A percentile compares a stretch with the other conserved stretches of the same genome.
Evolutionary conservation across 176 grass and related monocot genomes (phyloP).

Genomic region (Oryza longistaminata): DNA sequence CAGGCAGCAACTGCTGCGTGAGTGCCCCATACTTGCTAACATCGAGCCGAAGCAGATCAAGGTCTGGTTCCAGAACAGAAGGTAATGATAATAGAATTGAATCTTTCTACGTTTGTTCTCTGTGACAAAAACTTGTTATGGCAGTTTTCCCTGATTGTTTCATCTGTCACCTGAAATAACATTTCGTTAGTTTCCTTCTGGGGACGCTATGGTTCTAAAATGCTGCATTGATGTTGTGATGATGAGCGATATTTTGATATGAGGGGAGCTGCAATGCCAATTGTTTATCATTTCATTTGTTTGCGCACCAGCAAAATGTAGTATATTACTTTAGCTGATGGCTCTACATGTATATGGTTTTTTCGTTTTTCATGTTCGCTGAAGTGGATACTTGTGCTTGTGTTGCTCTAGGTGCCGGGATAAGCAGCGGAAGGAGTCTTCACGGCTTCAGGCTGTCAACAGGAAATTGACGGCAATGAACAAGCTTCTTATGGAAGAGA

Average conservation of each 20-base stretch:
- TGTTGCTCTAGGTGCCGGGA: constrained; percentile 72
- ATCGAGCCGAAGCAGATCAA: constrained; percentile 98
- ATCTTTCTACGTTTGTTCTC: not conserved
- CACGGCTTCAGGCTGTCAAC: constrained; percentile 86
- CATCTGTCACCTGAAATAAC: not conserved
- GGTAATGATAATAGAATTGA: constrained; percentile 34
- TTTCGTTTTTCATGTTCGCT: not conserved
- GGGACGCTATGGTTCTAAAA: not conserved
- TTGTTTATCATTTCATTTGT: not conserved
- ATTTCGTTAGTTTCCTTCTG: not conserved
- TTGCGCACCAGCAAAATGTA: not conserved
- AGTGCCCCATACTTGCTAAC: constrained; percentile 80
- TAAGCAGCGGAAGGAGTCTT: constrained; percentile 87
- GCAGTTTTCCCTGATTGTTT: not conserved
- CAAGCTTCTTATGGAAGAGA: constrained; percentile 98
- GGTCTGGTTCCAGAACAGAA: constrained; percentile 99
- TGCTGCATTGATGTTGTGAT: not conserved
- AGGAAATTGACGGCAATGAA: constrained; percentile 94
- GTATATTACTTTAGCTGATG: not conserved
- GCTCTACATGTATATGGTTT: not conserved
- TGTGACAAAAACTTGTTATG: not conserved
- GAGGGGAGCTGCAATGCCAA: not conserved
- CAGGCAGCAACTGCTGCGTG: constrained; percentile 80
- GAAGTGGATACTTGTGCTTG: not conserved
- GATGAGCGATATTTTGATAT: not conserved